Conservation (phyloP, 768 basidiomycete genomes). For the Strobilomyces confusus region DNA sequence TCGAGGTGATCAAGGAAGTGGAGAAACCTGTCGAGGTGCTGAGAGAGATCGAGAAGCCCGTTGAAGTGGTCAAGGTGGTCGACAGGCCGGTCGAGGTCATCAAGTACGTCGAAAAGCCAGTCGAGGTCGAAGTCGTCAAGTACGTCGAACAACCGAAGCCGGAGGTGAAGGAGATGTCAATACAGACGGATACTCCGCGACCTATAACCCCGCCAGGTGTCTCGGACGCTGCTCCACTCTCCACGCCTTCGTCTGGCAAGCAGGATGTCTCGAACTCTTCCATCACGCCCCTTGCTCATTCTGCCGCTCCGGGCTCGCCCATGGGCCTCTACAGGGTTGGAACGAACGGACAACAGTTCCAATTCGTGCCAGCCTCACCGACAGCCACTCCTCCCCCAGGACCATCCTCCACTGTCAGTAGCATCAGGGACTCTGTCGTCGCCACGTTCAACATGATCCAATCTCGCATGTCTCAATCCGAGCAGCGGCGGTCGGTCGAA, state of each 20-base stretch:
- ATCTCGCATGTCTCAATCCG: conserved; percentile 50
- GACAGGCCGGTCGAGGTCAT: conserved; percentile 35
- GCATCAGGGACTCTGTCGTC: conserved; percentile 49
- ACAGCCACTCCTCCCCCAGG: conserved; percentile 22
- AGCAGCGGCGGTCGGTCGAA: conserved; percentile 70
- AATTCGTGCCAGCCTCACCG: conserved; percentile 51
- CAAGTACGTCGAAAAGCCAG: conserved; percentile 26
- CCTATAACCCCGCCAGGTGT: conserved; percentile 32
- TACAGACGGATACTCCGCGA: conserved; percentile 65
- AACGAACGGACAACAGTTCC: conserved; percentile 55
- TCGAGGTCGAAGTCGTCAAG: conserved; percentile 28
- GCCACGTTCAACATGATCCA: conserved; percentile 43
- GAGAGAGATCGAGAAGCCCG: conserved; percentile 19
- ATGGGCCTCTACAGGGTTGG: conserved; percentile 56
- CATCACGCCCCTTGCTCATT: conserved; percentile 32
- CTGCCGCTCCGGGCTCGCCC: conserved; percentile 29
- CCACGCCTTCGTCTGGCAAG: conserved; percentile 21
- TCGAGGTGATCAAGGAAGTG: conserved; percentile 27
- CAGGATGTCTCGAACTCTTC: conserved; percentile 29
- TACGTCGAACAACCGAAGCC: conserved; percentile 47
- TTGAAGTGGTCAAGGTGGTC: conserved; percentile 24
- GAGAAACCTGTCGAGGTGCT: conserved; percentile 22
- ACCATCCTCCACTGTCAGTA: conserved; percentile 34
- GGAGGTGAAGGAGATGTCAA: conserved; percentile 68
- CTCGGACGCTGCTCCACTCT: conserved; percentile 23